Evolutionary conservation across 306 rosid species (phyloP).

Genomic region (Pterocarpus macrocarpus): DNA sequence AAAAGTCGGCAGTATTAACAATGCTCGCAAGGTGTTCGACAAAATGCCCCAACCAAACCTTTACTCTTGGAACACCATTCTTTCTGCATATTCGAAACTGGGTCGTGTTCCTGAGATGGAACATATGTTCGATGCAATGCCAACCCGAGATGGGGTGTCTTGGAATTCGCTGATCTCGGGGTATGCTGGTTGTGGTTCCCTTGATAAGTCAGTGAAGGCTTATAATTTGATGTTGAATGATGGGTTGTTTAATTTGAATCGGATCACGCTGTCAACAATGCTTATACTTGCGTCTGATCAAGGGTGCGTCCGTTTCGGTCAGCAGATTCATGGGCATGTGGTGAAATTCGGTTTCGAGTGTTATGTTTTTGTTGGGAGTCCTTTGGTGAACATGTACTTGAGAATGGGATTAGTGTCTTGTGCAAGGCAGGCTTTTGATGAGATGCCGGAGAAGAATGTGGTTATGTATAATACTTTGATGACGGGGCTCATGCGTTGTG

Average conservation of each 20-base stretch:
- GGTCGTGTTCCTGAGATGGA: constrained; percentile 66
- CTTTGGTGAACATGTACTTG: constrained; percentile 86
- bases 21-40: constrained; percentile 78
- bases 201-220: constrained; percentile 63
- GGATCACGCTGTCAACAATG: constrained; percentile 80
- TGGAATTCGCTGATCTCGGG: constrained; percentile 83
- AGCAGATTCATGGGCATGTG: constrained; percentile 82
- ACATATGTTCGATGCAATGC: constrained; percentile 64
- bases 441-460: constrained; percentile 68
- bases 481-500: constrained; percentile 69
- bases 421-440: constrained; percentile 71
- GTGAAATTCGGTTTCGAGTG: constrained; percentile 77
- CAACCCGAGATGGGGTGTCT: constrained; percentile 67
- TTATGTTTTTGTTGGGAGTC: constrained; percentile 81
- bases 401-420: constrained; percentile 65
- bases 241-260: constrained; percentile 57
- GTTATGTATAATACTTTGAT: constrained; percentile 83
- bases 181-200: constrained; percentile 53
- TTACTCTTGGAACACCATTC: constrained; percentile 80
- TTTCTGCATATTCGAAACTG: constrained; percentile 67
- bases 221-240: constrained; percentile 71
- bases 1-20: constrained; percentile 53
- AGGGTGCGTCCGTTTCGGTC: constrained; percentile 65
- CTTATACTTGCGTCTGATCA: constrained; percentile 70
- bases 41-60: constrained; percentile 66